These are phyloP conservation scores for Paecilomyces sp. DNA, from an alignment of 2,329 filamentous ascomycete species.

Conservation along the genomic window DNA sequence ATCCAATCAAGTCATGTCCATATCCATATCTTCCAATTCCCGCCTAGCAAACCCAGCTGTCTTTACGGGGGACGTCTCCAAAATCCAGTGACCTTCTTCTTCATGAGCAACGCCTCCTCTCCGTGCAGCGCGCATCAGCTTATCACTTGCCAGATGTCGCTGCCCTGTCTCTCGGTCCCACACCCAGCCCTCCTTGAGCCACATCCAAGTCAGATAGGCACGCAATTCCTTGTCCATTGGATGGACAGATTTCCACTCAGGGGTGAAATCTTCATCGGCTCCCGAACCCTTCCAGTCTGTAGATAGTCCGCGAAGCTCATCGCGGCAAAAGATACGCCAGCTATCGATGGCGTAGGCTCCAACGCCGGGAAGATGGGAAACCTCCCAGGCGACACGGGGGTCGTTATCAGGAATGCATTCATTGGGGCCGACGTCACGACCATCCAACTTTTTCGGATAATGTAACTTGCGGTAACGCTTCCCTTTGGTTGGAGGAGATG, in stretches of 20 bases:
- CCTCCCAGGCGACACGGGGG: slow-evolving; percentile 63
- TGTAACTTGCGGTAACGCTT: slow-evolving; percentile 51
- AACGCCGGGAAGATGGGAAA: slow-evolving; percentile 71
- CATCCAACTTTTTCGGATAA: slow-evolving; percentile 46
- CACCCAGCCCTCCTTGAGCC: slow-evolving; percentile 76
- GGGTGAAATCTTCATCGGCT: slow-evolving; percentile 54
- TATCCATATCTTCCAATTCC: background rate
- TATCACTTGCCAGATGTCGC: slow-evolving; percentile 31
- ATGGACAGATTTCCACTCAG: slow-evolving; percentile 84
- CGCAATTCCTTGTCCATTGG: slow-evolving; percentile 84
- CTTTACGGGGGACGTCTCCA: slow-evolving; percentile 15
- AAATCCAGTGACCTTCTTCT: slow-evolving; percentile 31
- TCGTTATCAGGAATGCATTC: slow-evolving; percentile 45
- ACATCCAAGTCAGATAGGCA: slow-evolving; percentile 83
- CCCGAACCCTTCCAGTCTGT: slow-evolving; percentile 58
- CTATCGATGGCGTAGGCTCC: slow-evolving; percentile 80
- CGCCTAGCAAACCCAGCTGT: background rate
- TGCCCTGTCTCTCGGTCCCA: slow-evolving; percentile 69
- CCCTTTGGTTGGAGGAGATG: slow-evolving; percentile 53
- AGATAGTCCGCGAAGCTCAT: slow-evolving; percentile 61
- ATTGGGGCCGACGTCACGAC: slow-evolving; percentile 39
- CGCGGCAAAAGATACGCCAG: slow-evolving; percentile 90
- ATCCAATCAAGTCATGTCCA: background rate
- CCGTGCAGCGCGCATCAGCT: slow-evolving; percentile 29
- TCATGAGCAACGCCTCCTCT: slow-evolving; percentile 36